Evolutionary conservation across 1,284 basidiomycete species (phyloP).

Genomic region (Tausonia pullulans): DNA sequence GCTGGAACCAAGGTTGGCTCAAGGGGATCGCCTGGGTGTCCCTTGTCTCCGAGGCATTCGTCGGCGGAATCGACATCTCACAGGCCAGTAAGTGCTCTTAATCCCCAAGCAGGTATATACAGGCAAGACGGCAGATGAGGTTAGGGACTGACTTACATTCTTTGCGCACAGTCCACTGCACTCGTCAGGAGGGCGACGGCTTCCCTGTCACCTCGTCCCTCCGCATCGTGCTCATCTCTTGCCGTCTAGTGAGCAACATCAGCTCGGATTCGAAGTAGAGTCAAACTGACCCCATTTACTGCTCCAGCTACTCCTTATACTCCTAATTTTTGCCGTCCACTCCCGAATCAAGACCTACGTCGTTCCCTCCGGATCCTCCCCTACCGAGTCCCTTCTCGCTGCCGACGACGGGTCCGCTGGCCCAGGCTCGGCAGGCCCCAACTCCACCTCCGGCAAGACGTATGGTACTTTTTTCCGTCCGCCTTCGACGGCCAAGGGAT

Average conservation of each 20-base stretch:
- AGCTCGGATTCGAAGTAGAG: too few species aligned
- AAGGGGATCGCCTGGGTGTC: slow-evolving; percentile 55
- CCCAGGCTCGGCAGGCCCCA: slow-evolving; percentile 31
- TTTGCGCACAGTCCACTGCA: not conserved
- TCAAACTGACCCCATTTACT: too few species aligned
- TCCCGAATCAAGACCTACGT: slow-evolving; percentile 52
- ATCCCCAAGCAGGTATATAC: too few species aligned
- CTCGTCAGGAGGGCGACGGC: slow-evolving; percentile 3
- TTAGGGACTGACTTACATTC: not conserved
- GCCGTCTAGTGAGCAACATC: slow-evolving; percentile 40
- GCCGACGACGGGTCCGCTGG: slow-evolving; percentile 36
- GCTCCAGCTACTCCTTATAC: slow-evolving; percentile 42
- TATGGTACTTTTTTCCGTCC: slow-evolving; percentile 3
- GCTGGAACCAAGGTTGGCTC: slow-evolving; percentile 35
- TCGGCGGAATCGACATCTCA: slow-evolving; percentile 45
- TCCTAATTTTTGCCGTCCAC: slow-evolving; percentile 47
- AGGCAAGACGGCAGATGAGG: not conserved
- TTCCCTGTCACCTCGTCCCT: slow-evolving; percentile 40
- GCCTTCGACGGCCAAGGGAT: not conserved
- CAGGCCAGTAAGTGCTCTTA: not conserved
- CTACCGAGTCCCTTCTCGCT: slow-evolving; percentile 36
- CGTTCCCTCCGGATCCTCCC: not conserved
- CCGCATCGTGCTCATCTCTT: slow-evolving; percentile 50
- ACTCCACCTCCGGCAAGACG: slow-evolving; percentile 39
- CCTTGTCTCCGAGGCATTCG: slow-evolving; percentile 59